Conservation (phyloP, 208 protist genomes). For the Leishmania braziliensis region DNA sequence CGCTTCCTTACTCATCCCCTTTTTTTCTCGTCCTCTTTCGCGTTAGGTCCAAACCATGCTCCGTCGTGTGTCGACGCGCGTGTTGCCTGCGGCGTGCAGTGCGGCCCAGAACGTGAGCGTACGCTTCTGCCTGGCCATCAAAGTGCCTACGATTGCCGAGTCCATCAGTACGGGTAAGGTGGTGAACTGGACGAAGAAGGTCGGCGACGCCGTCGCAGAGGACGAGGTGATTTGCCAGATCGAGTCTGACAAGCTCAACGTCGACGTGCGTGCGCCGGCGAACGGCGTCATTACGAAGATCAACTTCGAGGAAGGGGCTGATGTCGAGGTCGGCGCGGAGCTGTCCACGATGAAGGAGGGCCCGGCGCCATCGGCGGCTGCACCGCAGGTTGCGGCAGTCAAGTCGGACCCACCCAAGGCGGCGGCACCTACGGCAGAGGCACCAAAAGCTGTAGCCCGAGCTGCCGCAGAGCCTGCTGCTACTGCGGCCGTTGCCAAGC, state of each 20-base stretch:
- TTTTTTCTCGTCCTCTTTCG: neutral
- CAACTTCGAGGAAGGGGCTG: slow-evolving; percentile 85
- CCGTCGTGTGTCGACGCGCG: slow-evolving; percentile 51
- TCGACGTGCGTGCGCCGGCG: slow-evolving; percentile 94
- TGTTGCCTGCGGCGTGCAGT: slow-evolving; percentile 30
- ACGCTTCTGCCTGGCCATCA: slow-evolving; percentile 92
- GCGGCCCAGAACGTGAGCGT: slow-evolving; percentile 45
- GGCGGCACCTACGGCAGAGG: slow-evolving; percentile 19
- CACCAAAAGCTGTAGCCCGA: slow-evolving; percentile 13
- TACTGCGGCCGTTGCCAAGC: slow-evolving; percentile 35
- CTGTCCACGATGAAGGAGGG: slow-evolving; percentile 92
- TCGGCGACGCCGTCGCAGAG: slow-evolving; percentile 95
- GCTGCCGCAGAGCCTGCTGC: slow-evolving; percentile 29
- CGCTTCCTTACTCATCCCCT: slow-evolving; percentile 6
- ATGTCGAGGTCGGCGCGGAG: slow-evolving; percentile 90
- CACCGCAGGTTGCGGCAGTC: slow-evolving; percentile 13
- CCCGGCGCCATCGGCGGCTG: slow-evolving; percentile 24
- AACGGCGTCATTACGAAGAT: slow-evolving; percentile 93
- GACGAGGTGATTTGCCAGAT: slow-evolving; percentile 97
- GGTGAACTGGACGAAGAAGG: slow-evolving; percentile 94
- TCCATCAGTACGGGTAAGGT: slow-evolving; percentile 98
- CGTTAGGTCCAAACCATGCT: slow-evolving; percentile 49
- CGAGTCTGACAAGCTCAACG: slow-evolving; percentile 98
- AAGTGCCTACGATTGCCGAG: slow-evolving; percentile 97
- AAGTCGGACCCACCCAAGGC: slow-evolving; percentile 38